phyloP scores from a whole-genome alignment of 208 protist species.

The Kentomonas sorsogonicus region DNA sequence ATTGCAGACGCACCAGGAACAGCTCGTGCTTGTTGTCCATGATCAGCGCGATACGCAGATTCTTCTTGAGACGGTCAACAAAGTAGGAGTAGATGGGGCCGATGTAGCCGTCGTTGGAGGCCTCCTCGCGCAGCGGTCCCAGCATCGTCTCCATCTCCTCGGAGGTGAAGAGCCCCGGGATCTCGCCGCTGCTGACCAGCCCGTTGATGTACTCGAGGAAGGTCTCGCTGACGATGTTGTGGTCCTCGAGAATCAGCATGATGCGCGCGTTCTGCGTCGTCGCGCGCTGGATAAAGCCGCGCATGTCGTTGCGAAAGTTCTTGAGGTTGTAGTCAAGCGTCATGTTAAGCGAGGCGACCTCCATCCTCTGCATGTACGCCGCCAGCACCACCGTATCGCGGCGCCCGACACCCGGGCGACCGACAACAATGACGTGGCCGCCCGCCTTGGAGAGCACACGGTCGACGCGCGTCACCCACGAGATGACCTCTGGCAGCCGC shows the following conservation, averaged over 20 bases:
- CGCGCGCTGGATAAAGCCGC: conserved; percentile 73
- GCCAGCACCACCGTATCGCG: conserved; percentile 80
- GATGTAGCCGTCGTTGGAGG: conserved; percentile 77
- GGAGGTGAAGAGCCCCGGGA: conserved; percentile 94
- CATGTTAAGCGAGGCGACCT: conserved; percentile 88
- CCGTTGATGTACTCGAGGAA: conserved; percentile 97
- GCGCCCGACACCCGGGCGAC: conserved; percentile 86
- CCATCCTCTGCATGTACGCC: conserved; percentile 82
- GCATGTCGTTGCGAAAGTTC: conserved; percentile 82
- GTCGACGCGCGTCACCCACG: conserved; percentile 87
- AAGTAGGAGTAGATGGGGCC: conserved; percentile 83
- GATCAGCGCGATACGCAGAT: conserved; percentile 92
- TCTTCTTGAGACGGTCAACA: conserved; percentile 74
- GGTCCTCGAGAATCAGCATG: conserved; percentile 95
- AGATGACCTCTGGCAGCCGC: conserved; percentile 90
- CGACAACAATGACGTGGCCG: conserved; percentile 92
- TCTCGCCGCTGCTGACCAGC: conserved; percentile 87
- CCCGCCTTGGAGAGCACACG: conserved; percentile 77
- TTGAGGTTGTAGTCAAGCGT: conserved; percentile 87
- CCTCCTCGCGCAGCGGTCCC: conserved; percentile 83
- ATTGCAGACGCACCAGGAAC: conserved; percentile 88
- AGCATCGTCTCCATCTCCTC: conserved; percentile 96
- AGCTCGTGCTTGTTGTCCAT: conserved; percentile 89
- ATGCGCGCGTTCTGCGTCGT: conserved; percentile 84
- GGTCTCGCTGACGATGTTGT: conserved; percentile 94